phyloP scores from a whole-genome alignment of 2,329 filamentous ascomycete genomes.

The Zelopaecilomyces penicillatus region DNA sequence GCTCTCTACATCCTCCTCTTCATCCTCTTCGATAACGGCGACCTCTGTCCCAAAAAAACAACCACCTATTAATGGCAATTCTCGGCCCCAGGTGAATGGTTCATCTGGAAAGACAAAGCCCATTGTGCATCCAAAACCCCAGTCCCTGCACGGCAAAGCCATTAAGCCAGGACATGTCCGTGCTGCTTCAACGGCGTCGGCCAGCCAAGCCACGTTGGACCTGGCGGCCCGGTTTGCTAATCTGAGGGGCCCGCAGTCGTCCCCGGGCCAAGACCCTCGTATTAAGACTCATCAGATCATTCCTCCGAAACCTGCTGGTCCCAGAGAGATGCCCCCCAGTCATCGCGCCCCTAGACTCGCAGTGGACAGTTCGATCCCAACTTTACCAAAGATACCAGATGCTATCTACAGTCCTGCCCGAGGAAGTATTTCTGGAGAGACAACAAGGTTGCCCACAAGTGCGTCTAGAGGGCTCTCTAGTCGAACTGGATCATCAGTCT shows the following conservation, averaged over 20 bases:
- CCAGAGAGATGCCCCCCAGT: slow-evolving; percentile 43
- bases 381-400: slow-evolving; percentile 61
- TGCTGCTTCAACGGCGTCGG: slow-evolving; percentile 18
- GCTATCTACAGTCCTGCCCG: slow-evolving; percentile 73
- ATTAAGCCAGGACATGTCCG: slow-evolving; percentile 25
- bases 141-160: slow-evolving; percentile 54
- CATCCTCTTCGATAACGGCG: background rate
- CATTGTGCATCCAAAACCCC: slow-evolving; percentile 57
- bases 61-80: slow-evolving; percentile 5
- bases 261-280: slow-evolving; percentile 42
- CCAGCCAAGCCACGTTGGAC: slow-evolving; percentile 34
- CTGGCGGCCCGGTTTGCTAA: slow-evolving; percentile 50
- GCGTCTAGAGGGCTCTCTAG: slow-evolving; percentile 56
- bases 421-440: slow-evolving; percentile 58
- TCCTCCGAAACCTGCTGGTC: slow-evolving; percentile 32
- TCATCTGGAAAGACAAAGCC: slow-evolving; percentile 32
- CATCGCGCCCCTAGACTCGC: slow-evolving; percentile 35
- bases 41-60: background rate
- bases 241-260: slow-evolving; percentile 36
- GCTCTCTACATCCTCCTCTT: slow-evolving; percentile 9
- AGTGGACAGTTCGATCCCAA: slow-evolving; percentile 43
- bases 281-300: slow-evolving; percentile 41
- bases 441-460: slow-evolving; percentile 56
- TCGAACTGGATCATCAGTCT: slow-evolving; percentile 46
- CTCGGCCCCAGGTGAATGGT: slow-evolving; percentile 11